Percentiles rank a stretch among this genome's conserved stretches.
Conservation (phyloP, 495 filamentous ascomycete genomes). For the Clavariopsis aquatica region DNA sequence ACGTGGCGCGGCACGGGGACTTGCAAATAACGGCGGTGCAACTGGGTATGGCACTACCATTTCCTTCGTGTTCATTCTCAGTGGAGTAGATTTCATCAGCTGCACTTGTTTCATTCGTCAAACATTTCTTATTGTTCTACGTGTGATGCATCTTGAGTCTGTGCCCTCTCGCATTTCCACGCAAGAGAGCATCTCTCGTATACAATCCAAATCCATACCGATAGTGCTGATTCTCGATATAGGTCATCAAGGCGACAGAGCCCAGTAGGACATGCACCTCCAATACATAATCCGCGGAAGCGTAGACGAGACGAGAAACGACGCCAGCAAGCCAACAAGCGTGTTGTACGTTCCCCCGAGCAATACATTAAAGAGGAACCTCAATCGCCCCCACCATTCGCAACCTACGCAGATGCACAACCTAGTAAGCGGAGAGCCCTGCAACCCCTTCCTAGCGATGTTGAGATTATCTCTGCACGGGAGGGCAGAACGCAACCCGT, state of each 20-base stretch:
- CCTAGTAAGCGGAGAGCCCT: slow-evolving; percentile 54
- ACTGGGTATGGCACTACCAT: slow-evolving; percentile 31
- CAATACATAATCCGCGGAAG: slow-evolving; percentile 26
- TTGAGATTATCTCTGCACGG: slow-evolving; percentile 53
- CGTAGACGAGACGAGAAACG: slow-evolving; percentile 41
- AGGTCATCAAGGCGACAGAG: slow-evolving; percentile 33
- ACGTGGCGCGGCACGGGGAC: slow-evolving; percentile 12
- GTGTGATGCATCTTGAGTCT: no score
- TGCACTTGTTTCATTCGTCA: background rate
- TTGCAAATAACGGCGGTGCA: slow-evolving; percentile 6
- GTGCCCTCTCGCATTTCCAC: no score
- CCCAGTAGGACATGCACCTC: slow-evolving; percentile 18
- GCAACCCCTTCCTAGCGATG: slow-evolving; percentile 47
- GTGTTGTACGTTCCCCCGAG: slow-evolving; percentile 44
- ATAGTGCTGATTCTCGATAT: slow-evolving; percentile 1
- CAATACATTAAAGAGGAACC: slow-evolving; percentile 86
- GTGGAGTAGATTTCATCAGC: background rate
- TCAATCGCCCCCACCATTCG: slow-evolving; percentile 74
- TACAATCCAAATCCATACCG: background rate
- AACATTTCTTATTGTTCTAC: background rate
- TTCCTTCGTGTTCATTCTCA: background rate
- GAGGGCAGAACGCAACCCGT: slow-evolving; percentile 39
- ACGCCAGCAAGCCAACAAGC: slow-evolving; percentile 46
- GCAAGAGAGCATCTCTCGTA: background rate
- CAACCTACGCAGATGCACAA: slow-evolving; percentile 32